Evolutionary conservation across 2,329 filamentous ascomycete species (phyloP).

Genomic region (Colletotrichum shisoi): DNA sequence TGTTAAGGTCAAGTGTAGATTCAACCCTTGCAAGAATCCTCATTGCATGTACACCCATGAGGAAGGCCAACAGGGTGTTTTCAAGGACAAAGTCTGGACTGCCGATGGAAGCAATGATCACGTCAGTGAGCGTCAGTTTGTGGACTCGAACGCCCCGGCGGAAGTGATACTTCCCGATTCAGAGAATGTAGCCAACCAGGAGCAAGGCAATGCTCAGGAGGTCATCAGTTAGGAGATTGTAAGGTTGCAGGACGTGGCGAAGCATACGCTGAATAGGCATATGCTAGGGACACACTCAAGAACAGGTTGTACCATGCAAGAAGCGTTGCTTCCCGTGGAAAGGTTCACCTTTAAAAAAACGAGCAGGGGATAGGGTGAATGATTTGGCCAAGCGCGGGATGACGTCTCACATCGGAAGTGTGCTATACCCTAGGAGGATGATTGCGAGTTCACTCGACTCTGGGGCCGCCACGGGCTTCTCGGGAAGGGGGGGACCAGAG

Average conservation of each 20-base stretch:
- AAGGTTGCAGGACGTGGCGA: not conserved
- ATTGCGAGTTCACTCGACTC: conserved; percentile 1
- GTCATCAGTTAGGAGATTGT: conserved; percentile 45
- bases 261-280: not conserved
- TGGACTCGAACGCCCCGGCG: conserved; percentile 72
- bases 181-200: conserved; percentile 51
- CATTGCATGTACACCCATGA: conserved; percentile 88
- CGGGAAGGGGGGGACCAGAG: conserved; percentile 14
- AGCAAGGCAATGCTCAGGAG: conserved; percentile 51
- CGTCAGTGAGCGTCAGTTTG: conserved; percentile 88
- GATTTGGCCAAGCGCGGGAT: conserved; percentile 1
- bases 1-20: conserved; percentile 83
- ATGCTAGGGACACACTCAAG: not conserved
- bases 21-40: conserved; percentile 89
- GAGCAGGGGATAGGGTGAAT: not conserved
- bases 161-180: conserved; percentile 74
- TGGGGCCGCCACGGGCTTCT: conserved; percentile 1
- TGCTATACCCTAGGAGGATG: conserved; percentile 12
- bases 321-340: conserved; percentile 15
- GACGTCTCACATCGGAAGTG: conserved; percentile 13
- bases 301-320: conserved; percentile 8
- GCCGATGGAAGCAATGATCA: conserved; percentile 68
- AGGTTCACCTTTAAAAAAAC: not conserved
- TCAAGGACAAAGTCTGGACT: conserved; percentile 91
- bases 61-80: conserved; percentile 85